phyloP scores from a whole-genome alignment of 73 alveolate species.

The Paramecium tetraurelia region DNA sequence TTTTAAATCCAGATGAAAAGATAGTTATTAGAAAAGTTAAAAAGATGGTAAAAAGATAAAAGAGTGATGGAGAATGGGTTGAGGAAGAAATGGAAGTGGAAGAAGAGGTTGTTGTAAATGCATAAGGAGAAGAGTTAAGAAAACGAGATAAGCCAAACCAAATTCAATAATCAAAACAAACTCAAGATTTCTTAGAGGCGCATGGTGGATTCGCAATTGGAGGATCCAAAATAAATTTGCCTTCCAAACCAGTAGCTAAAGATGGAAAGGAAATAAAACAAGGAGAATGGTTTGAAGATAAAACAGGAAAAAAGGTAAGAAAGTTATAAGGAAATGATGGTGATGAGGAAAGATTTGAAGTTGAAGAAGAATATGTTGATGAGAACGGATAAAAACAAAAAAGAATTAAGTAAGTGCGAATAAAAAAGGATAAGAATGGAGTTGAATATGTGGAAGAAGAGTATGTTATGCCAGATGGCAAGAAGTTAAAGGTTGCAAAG shows the following conservation, averaged over 20 bases:
- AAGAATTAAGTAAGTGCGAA: slow-evolving; percentile 48
- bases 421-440: slow-evolving; percentile 59
- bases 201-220: slow-evolving; percentile 67
- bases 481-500: slow-evolving; percentile 24
- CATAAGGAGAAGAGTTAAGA: slow-evolving; percentile 47
- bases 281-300: slow-evolving; percentile 58
- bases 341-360: slow-evolving; percentile 50
- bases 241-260: slow-evolving; percentile 48
- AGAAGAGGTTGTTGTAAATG: slow-evolving; percentile 59
- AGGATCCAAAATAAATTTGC: slow-evolving; percentile 57
- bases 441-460: slow-evolving; percentile 57
- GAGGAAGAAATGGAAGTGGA: slow-evolving; percentile 65
- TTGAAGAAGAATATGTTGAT: slow-evolving; percentile 58
- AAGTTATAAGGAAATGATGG: slow-evolving; percentile 56
- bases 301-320: slow-evolving; percentile 32
- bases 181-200: slow-evolving; percentile 26
- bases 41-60: slow-evolving; percentile 53
- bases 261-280: slow-evolving; percentile 52
- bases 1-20: slow-evolving; percentile 50
- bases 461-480: slow-evolving; percentile 37
- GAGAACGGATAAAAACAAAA: slow-evolving; percentile 47
- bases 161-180: neutral
- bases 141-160: slow-evolving; percentile 51
- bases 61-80: slow-evolving; percentile 60
- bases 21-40: slow-evolving; percentile 52